Conservation (phyloP, 2,329 filamentous ascomycete genomes). For the Drechmeria coniospora region DNA sequence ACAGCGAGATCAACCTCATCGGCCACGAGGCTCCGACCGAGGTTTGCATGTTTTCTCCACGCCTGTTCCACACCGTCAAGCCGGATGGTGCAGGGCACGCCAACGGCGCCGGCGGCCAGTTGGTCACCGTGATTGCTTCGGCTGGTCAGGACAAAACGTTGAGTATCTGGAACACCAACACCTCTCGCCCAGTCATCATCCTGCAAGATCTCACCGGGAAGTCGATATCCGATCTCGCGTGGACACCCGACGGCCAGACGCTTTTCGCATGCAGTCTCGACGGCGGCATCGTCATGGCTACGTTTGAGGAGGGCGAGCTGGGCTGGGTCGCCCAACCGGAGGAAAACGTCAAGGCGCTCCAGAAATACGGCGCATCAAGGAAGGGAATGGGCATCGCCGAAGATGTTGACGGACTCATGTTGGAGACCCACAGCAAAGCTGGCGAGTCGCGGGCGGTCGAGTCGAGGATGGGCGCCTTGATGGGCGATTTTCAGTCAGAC, state of each 20-base stretch:
- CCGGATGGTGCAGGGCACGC: slow-evolving; percentile 38
- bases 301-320: slow-evolving; percentile 76
- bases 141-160: slow-evolving; percentile 93
- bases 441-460: slow-evolving; percentile 82
- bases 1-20: slow-evolving; percentile 92
- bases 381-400: slow-evolving; percentile 85
- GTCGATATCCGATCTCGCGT: slow-evolving; percentile 84
- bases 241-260: slow-evolving; percentile 82
- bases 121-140: slow-evolving; percentile 88
- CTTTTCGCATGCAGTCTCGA: slow-evolving; percentile 80
- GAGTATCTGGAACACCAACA: slow-evolving; percentile 96
- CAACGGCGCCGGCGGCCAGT: slow-evolving; percentile 26
- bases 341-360: slow-evolving; percentile 84
- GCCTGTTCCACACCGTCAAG: slow-evolving; percentile 65
- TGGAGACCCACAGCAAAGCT: slow-evolving; percentile 86
- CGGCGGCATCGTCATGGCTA: slow-evolving; percentile 66
- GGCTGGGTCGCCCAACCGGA: slow-evolving; percentile 75
- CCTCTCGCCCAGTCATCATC: slow-evolving; percentile 78
- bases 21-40: slow-evolving; percentile 95
- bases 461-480: slow-evolving; percentile 93
- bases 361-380: slow-evolving; percentile 80
- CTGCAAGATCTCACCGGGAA: slow-evolving; percentile 79
- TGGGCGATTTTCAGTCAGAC: slow-evolving; percentile 61
- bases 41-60: slow-evolving; percentile 91
- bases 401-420: slow-evolving; percentile 70